Base-by-base conservation (phyloP, 164 flowering plant genomes). In the grape (Vitis vinifera) region DNA sequence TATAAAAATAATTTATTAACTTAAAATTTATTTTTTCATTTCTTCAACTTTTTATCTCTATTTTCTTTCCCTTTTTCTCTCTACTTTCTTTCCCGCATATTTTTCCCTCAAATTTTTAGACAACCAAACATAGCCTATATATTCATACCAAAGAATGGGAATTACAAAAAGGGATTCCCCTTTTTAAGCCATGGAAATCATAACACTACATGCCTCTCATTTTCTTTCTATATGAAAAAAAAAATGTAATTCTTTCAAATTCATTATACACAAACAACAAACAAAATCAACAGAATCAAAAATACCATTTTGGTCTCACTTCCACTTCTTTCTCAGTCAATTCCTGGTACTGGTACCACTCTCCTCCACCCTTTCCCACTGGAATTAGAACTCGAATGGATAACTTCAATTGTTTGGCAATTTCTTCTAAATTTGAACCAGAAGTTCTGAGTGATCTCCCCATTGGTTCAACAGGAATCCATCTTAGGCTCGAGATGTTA, bases 321-420 rank as follows among this genome's bases (percentile, higher is more conserved):
- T 88, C 94, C 67, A 71, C 77, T 78, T 89, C 87, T 57, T 74
- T 71, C 77, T 89, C 91, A 14, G 89, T 84, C 77, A 89, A 69
- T 4, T 89, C 94, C 9, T 85, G 72, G 55, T 82, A 89, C 72
- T 82, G 76, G 55, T 89, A 89, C 87, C 86, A 81, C 63, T 85
- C 85, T 67, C 78, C 27, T 59, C 90, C 94, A 31, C 81, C 69
- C 70, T 81, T 85, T 23, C 90, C 86, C 37, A 88, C 89, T 3
- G 99, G 99, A 71, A 95, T 2, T 2, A 97, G 89, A 31, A 91
- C 86, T 62, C 80, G 89, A 29, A 93, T 89, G 12, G 72, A 73
- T 47, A 95, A 75, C 50, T 72, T 82, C 77, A 95, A 66, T 73
- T 86, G 90, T 52, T 73, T 73, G 0, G 4, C 8, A 37, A 6